Base-by-base conservation (phyloP, 1,284 basidiomycete species). In the Butyriboletus regius region DNA sequence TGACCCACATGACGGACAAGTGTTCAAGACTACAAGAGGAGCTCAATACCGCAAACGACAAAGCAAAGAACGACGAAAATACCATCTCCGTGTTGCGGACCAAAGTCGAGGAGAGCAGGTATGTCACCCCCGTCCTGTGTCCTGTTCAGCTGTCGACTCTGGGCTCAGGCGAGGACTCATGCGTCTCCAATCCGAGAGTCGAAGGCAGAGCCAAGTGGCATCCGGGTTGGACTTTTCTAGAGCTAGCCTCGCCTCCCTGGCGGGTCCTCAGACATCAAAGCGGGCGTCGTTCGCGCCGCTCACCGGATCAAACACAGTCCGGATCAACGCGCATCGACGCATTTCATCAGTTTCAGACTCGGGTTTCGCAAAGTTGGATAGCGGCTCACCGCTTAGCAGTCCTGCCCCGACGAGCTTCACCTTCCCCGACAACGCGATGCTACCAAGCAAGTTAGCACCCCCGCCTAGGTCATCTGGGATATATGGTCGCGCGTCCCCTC, bases 21-120 rank as follows among this genome's bases (percentile, higher is more conserved):
- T 82, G 78, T 22, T 74, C 78, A 32, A 67, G 67, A 3, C 71
- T 82, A 38, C 82, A 88, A 58, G 74, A 75, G 37, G 78, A 84
- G 51, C 72, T 91, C 13, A 72, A 75, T 45, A 72, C 73, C 18
- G 77, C 86, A 41, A 73, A 69, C 51, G 72, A 68, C 61, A 82
- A 83, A 68, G 76, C 78, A 45, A 79, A 78, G 56, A 85, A 87
- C 39, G 88, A 92, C 41, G 87, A 90, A 59, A 85, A 91, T 57
- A 83, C 84, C 43, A 90, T 95, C 34, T 72, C 78, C 10, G 73
- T 90, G 66, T 72, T 96, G 36, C 77, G 92, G 29, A 77, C 81
- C 17, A 93, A 91, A 64, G 87, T 95, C n/a, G 91, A 95, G 60
- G 88, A 92, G 67, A 91, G 88, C 68, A 76, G 92, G 85, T 85